phyloP scores from a whole-genome alignment of 202 grass and related monocot genomes.

The Carex sylvatica region DNA sequence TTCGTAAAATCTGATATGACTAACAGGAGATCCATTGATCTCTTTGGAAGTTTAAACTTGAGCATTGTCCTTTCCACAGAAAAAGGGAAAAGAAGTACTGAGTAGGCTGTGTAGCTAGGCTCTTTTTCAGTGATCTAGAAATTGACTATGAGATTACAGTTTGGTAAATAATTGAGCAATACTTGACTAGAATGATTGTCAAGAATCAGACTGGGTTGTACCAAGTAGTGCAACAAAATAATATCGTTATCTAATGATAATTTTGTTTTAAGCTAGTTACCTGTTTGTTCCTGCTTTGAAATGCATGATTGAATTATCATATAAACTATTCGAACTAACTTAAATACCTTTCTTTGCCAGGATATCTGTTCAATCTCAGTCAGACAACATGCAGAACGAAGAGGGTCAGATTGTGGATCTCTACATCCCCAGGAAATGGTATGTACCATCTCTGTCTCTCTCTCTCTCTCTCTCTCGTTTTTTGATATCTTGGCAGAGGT shows the following conservation, averaged over 20 bases:
- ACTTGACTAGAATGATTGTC: not conserved
- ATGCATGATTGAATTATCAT: not conserved
- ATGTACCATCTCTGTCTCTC: not conserved
- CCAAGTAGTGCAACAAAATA: not conserved
- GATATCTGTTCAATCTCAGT: constrained; percentile 13
- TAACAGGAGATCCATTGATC: no score
- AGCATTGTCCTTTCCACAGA: no score
- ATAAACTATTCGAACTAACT: not conserved
- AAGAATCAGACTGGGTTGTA: not conserved
- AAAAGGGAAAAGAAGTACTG: no score
- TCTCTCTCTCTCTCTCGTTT: not conserved
- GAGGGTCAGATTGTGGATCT: constrained; percentile 71
- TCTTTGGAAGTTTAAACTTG: no score
- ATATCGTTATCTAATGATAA: not conserved
- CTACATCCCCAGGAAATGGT: constrained; percentile 81
- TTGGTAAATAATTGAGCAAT: not conserved
- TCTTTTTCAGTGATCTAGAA: not conserved
- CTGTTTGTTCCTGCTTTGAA: not conserved
- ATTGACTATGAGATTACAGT: not conserved
- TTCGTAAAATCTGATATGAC: not conserved
- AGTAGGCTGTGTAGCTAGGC: not conserved
- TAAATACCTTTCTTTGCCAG: not conserved
- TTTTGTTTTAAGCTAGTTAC: not conserved
- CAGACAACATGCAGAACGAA: constrained; percentile 64
- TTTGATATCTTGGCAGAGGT: no score